Percentiles rank a stretch among this genome's conserved stretches.
Evolutionary conservation across 192 early-diverging fungal species (phyloP).

Genomic region (Coemansia sp.): DNA sequence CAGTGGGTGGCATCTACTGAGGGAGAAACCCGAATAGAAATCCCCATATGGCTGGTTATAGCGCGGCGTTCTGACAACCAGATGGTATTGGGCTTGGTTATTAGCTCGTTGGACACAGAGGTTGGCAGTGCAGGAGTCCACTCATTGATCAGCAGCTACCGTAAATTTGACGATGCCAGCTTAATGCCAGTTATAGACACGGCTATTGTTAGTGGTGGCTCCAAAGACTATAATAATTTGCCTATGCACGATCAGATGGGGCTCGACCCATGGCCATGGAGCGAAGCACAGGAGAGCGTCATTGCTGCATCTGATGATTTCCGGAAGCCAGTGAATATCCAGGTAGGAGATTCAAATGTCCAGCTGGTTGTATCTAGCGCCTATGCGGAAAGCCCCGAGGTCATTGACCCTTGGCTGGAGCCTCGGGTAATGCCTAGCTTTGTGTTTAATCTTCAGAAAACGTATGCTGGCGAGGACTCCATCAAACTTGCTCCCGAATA

Average conservation of each 20-base stretch:
- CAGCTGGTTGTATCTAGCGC: constrained; percentile 20
- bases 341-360: not conserved
- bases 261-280: constrained; percentile 39
- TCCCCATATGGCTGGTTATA: constrained; percentile 34
- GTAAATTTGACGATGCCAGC: constrained; percentile 14
- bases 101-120: constrained; percentile 18
- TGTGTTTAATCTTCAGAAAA: constrained; percentile 16
- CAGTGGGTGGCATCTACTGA: constrained; percentile 26
- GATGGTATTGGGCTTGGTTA: constrained; percentile 26
- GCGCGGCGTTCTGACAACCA: constrained; percentile 16
- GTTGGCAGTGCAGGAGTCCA: not conserved
- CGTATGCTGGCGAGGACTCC: constrained; percentile 10
- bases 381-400: constrained; percentile 4
- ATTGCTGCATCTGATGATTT: constrained; percentile 9
- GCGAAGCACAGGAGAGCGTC: not conserved
- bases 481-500: constrained; percentile 14
- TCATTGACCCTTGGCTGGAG: constrained; percentile 29
- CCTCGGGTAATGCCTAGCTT: constrained; percentile 22
- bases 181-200: constrained; percentile 1
- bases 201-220: constrained; percentile 15
- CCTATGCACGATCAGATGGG: constrained; percentile 18
- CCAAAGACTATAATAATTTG: not conserved
- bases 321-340: constrained; percentile 6
- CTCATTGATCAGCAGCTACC: constrained; percentile 8
- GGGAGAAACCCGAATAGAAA: constrained; percentile 23